Percentiles rank a stretch among this genome's conserved stretches.
Conservation (phyloP, 2,329 filamentous ascomycete genomes). For the Hypoxylon rubiginosum region DNA sequence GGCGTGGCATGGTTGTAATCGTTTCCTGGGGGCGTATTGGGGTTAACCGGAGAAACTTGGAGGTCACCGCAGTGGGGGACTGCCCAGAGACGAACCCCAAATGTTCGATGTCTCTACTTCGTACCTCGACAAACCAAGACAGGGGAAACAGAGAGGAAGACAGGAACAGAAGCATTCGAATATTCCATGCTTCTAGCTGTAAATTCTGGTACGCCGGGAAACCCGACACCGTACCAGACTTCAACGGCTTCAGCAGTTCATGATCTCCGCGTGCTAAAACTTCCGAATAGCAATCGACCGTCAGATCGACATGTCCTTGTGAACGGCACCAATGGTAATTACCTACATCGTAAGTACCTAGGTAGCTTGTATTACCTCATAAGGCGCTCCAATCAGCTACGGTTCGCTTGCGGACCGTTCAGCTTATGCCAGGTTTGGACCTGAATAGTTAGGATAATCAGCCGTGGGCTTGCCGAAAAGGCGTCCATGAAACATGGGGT, state of each 20-base stretch:
- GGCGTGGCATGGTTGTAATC: constrained; percentile 16
- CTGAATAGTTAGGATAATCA: constrained; percentile 17
- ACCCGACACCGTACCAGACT: constrained; percentile 23
- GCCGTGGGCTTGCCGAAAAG: constrained; percentile 32
- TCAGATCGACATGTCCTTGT: constrained; percentile 37
- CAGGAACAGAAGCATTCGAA: constrained; percentile 16
- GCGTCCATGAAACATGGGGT: constrained; percentile 44
- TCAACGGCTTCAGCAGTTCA: constrained; percentile 28
- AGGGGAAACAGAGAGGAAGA: constrained; percentile 5
- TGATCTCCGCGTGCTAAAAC: constrained; percentile 34
- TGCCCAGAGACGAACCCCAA: constrained; percentile 20
- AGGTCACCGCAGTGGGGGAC: constrained; percentile 15
- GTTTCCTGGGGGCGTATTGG: constrained; percentile 26
- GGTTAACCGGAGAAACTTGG: constrained; percentile 32
- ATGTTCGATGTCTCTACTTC: constrained; percentile 12
- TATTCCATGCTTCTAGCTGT: constrained; percentile 3
- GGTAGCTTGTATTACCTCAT: constrained; percentile 10
- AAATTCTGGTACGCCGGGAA: constrained; percentile 8
- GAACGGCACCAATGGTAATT: constrained; percentile 12
- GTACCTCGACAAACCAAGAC: not conserved
- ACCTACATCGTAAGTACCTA: not conserved
- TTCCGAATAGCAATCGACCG: constrained; percentile 26
- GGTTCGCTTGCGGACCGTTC: constrained; percentile 13
- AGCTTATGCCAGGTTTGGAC: constrained; percentile 24
- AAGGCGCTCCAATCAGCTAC: constrained; percentile 11